Base-by-base conservation (phyloP, 768 basidiomycete species). In the Goffeauzyma gilvescens region DNA sequence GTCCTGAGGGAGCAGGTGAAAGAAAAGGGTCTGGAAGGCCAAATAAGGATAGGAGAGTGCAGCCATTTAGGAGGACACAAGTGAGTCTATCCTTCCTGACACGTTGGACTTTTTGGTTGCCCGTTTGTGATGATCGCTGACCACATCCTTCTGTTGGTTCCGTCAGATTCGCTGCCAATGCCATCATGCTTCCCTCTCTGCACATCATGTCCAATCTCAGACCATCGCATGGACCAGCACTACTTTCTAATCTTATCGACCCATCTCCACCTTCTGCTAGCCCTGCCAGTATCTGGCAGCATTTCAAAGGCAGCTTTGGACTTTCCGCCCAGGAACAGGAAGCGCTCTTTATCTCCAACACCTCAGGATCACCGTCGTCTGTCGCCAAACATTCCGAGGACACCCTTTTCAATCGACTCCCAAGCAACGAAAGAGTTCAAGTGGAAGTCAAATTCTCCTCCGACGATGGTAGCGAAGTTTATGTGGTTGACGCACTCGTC, bases 41-140 rank as follows among this genome's bases (percentile, higher is more conserved):
- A 48, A 51, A 68, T 68, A 18, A 58, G 58, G 32, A 65, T 84
- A 2, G 73, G 73, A 3, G 75, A 81, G 49, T 72, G 78, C 5
- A 78, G 72, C 2, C 83, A 87, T 60, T 75, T 87, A 38, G 83
- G 84, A 1, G 81, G 81, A 20, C 83, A 87, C 63, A 70, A 80
- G 82, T 81, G 55, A 57, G 76, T 69, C 9, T 27, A 27, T 24
- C n/a, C 13, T 7, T 18, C 44, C n/a, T n/a, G n/a, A n/a, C n/a
- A n/a, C n/a, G n/a, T n/a, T n/a, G n/a, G n/a, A n/a, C n/a, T n/a
- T n/a, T n/a, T n/a, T n/a, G n/a, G n/a, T n/a, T n/a, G n/a, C n/a
- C n/a, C n/a, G n/a, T n/a, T 38, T 24, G 15, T 24, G 6, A 26
- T 34, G 23, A 41, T 31, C n/a, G 23, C 23, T 30, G 28, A 42